These are phyloP conservation scores for Yamadazyma nakazawae DNA, from an alignment of 805 yeast species.

Conservation along the genomic window DNA sequence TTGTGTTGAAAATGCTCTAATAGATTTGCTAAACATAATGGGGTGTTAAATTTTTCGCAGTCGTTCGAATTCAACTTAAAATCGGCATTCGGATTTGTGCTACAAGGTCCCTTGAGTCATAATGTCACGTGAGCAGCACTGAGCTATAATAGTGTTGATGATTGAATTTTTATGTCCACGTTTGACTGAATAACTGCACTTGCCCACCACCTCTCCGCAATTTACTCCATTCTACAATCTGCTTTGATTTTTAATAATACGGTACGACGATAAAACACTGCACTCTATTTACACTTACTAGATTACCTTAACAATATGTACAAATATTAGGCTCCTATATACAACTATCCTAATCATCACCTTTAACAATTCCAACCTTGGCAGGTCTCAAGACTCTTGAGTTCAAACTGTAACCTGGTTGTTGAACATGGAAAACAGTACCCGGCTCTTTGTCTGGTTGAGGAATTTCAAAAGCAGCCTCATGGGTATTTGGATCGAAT, in stretches of 20 bases:
- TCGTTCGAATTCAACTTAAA: neutral
- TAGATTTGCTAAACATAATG: conserved; percentile 5
- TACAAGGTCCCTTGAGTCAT: conserved; percentile 6
- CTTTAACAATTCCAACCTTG: conserved; percentile 89
- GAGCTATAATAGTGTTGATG: too few relatives aligned
- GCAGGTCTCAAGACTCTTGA: conserved; percentile 91
- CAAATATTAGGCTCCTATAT: neutral
- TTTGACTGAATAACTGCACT: too few relatives aligned
- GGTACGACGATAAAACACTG: too few relatives aligned
- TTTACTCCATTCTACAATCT: too few relatives aligned
- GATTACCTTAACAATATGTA: neutral
- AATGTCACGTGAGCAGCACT: neutral
- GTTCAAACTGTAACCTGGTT: conserved; percentile 81
- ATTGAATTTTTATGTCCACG: too few relatives aligned
- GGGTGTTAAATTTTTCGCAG: conserved; percentile 1
- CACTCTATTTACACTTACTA: too few relatives aligned
- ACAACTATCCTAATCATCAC: conserved; percentile 13
- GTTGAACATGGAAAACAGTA: conserved; percentile 89
- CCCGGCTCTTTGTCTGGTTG: conserved; percentile 89
- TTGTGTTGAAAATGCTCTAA: conserved; percentile 13
- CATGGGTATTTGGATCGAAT: conserved; percentile 90
- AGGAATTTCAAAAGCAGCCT: conserved; percentile 86
- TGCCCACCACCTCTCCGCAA: too few relatives aligned
- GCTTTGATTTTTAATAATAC: too few relatives aligned
- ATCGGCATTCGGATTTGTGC: neutral